Base-by-base conservation (phyloP, 139 green algal genomes). In the Chlamydomonas sp. region DNA sequence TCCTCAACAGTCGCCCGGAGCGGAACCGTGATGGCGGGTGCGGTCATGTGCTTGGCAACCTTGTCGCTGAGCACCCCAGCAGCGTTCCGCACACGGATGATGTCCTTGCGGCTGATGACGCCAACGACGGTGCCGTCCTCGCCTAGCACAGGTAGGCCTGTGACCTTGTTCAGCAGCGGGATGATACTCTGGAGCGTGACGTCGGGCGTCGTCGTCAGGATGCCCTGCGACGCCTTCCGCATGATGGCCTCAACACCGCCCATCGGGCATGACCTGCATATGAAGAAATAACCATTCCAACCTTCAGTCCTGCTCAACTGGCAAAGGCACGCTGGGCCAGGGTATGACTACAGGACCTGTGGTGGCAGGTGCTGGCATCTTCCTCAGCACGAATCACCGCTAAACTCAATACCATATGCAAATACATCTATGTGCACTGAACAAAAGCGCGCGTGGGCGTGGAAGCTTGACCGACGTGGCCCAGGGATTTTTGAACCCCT, bases 61-160 rank as follows among this genome's bases (percentile, higher is more conserved):
- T 86, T 78, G 71, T 94, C 84, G 17, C 85, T 61, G 89, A 96
- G 71, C 4, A 63, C 79, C 49, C 93, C 90, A 16, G 87, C 85
- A 20, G 87, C 85, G 68, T 94, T 93, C 61, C 86, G 80, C 69
- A 97, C 84, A 5, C 90, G 85, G 85, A 96, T 96, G 75, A 96
- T 94, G 88, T 97, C 94, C 91, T 95, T 95, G 5, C 92, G 92
- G 89, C 90, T 95, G 81, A 97, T 94, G 4, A 97, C 95, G 68
- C 95, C 95, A 15, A 96, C 88, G 1, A 96, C 88, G 0, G 75
- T 49, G 77, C 92, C 93, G 18, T 88, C 75, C 12, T 80, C 83
- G 78, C 94, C 92, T 0, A 97, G 89, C 8, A 97, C 95, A 12
- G 95, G 93, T 76, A 97, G 79, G 57, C 94, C 94, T 18, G 66